Base-by-base conservation (phyloP, 192 early-diverging fungal genomes). In the Phlyctochytrium arcticum region DNA sequence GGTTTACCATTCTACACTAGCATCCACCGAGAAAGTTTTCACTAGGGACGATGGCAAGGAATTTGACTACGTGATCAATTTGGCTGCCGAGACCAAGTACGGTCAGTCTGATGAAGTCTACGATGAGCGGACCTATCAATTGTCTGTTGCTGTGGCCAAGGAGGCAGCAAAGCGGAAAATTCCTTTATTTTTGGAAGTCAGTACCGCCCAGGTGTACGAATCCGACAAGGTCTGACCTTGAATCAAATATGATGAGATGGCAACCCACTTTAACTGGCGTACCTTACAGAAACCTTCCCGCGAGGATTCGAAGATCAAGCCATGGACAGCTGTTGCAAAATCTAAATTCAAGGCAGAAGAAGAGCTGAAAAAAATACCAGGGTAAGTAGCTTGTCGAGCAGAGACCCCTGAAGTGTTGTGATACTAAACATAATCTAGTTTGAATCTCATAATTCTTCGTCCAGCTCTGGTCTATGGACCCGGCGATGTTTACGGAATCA, bases 61-160 rank as follows among this genome's bases (percentile, higher is more conserved):
- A 33, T 98, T 88, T 76, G 95, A 98, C 76, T 92, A 89, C 68
- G 95, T 98, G 10, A 85, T 97, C 77, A 94, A 98, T 75, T 82
- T 91, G 67, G 95, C 93, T n/a, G 87, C 87, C 19, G 95, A 98
- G 71, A 91, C 87, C 51, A 96, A 95, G 67, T 98, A 94, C 76
- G 91, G 90, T 0, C 93, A 92, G 68, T 73, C 87, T 0, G 79
- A 88, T 15, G 86, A 86, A 57, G 92, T 94, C 26, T 94, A 94
- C 64, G 84, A 93, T 44, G 90, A 94, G 50, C 85, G 89, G 17
- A 84, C 92, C 27, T 82, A 73, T 51, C 78, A 81, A 50, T 69
- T 97, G 8, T 85, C 90, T 7, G 77, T 87, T 31, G 76, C 79
- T n/a, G 87, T 91, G 35, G 94, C 87, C 21, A 81, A 85, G 65